These are phyloP conservation scores for Clathrospora elynae DNA, from an alignment of 2,329 filamentous ascomycete species.

Conservation along the genomic window DNA sequence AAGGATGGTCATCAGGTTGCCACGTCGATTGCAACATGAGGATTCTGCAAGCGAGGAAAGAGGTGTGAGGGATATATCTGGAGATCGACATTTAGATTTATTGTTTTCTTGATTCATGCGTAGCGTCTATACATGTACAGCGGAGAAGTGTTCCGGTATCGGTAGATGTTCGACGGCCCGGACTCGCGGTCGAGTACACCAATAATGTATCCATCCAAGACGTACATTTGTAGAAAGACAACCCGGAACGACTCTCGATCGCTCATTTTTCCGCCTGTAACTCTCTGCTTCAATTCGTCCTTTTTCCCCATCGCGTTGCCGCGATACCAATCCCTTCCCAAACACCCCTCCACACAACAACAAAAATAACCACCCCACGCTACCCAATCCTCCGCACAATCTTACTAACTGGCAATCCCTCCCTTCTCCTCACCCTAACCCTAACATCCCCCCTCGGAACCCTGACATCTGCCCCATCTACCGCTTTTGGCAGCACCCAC, in stretches of 20 bases:
- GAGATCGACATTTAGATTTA: too few relatives aligned
- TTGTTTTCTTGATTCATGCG: constrained; percentile 1
- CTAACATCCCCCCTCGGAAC: constrained; percentile 59
- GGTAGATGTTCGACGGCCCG: too few relatives aligned
- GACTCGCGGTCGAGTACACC: too few relatives aligned
- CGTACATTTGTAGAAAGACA: too few relatives aligned
- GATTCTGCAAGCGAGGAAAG: too few relatives aligned
- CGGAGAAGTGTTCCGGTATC: too few relatives aligned
- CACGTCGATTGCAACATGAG: neutral
- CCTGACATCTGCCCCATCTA: constrained; percentile 56
- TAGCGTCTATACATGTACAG: too few relatives aligned
- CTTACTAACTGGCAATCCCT: constrained; percentile 26
- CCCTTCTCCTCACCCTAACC: constrained; percentile 57
- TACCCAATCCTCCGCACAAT: constrained; percentile 19
- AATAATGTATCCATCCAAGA: too few relatives aligned
- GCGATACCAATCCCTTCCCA: neutral
- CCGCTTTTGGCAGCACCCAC: constrained; percentile 59
- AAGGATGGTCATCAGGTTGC: constrained; percentile 5
- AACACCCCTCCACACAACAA: neutral
- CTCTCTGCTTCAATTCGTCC: too few relatives aligned
- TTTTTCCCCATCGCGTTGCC: neutral
- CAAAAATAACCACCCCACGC: neutral
- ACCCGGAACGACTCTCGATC: too few relatives aligned
- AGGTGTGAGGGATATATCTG: too few relatives aligned
- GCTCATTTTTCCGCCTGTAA: too few relatives aligned